Evolutionary conservation across 2,329 filamentous ascomycete genomes (phyloP).

Genomic region (Exutisphaerella laricina): DNA sequence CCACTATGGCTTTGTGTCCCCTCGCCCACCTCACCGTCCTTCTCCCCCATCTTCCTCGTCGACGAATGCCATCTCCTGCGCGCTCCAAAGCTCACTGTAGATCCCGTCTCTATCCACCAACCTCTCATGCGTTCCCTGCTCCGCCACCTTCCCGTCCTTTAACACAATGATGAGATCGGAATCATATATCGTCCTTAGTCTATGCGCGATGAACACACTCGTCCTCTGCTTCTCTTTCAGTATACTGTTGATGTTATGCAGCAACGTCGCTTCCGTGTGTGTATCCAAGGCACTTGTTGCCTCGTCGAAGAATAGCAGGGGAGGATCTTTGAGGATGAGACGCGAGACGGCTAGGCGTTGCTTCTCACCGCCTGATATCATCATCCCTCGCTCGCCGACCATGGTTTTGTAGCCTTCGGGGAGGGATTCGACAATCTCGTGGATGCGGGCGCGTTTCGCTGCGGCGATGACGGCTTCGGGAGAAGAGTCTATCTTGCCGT

Average conservation of each 20-base stretch:
- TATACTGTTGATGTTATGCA: slow-evolving; percentile 90
- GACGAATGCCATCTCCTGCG: slow-evolving; percentile 36
- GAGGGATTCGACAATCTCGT: slow-evolving; percentile 72
- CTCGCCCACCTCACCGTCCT: too few relatives aligned
- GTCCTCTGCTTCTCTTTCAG: slow-evolving; percentile 82
- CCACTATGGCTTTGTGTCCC: too few relatives aligned
- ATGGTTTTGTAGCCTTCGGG: slow-evolving; percentile 81
- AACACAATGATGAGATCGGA: slow-evolving; percentile 88
- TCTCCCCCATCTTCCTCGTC: too few relatives aligned
- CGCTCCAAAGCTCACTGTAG: slow-evolving; percentile 84
- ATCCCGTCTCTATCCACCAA: slow-evolving; percentile 72
- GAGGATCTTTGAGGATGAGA: slow-evolving; percentile 81
- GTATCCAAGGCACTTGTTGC: slow-evolving; percentile 90
- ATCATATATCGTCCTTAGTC: slow-evolving; percentile 88
- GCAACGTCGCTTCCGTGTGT: slow-evolving; percentile 83
- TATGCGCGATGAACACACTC: slow-evolving; percentile 91
- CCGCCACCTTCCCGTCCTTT: slow-evolving; percentile 75
- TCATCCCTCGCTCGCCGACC: slow-evolving; percentile 90
- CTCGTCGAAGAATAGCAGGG: slow-evolving; percentile 89
- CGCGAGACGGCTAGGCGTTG: slow-evolving; percentile 81
- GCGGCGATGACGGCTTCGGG: slow-evolving; percentile 68
- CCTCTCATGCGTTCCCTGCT: slow-evolving; percentile 80
- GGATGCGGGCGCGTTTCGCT: slow-evolving; percentile 75
- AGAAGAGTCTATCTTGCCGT: slow-evolving; percentile 74
- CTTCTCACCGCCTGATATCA: slow-evolving; percentile 93